Percentiles rank a stretch among this genome's conserved stretches.
phyloP scores from a whole-genome alignment of 2,329 filamentous ascomycete genomes.

The Alternaria viburni region DNA sequence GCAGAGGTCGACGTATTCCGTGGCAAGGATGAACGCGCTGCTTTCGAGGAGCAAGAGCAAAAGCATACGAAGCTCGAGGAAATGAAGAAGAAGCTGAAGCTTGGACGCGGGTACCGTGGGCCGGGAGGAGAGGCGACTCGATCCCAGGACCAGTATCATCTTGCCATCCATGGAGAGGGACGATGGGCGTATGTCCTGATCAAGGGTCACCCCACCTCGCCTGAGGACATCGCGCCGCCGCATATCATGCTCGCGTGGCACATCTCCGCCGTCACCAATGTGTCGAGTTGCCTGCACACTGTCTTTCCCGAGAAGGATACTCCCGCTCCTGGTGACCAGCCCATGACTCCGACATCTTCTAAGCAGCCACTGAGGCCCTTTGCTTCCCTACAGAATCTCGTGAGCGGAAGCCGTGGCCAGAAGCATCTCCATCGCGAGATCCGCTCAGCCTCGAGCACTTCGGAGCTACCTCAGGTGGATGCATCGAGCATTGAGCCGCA shows the following conservation, averaged over 20 bases:
- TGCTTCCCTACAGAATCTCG: conserved; percentile 14
- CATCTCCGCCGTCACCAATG: conserved; percentile 10
- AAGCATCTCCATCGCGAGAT: conserved; percentile 7
- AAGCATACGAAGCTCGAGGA: not conserved
- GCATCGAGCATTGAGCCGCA: not conserved
- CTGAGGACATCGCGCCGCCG: conserved; percentile 1
- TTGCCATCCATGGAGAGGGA: conserved; percentile 15
- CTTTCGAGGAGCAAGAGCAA: not conserved
- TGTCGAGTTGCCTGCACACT: conserved; percentile 16
- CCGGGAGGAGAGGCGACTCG: not conserved
- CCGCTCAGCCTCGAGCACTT: conserved; percentile 5
- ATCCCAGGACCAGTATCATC: not conserved
- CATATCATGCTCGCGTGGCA: conserved; percentile 23
- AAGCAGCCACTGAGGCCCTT: conserved; percentile 7
- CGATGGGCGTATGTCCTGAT: conserved; percentile 25
- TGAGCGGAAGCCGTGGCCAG: not conserved
- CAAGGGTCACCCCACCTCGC: not conserved
- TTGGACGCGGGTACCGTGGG: not conserved
- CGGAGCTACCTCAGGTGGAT: conserved; percentile 2
- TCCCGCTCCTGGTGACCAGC: not conserved
- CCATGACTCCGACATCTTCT: not conserved
- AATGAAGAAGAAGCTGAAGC: not conserved
- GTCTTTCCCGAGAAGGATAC: conserved; percentile 4
- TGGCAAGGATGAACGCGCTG: not conserved
- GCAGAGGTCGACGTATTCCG: conserved; percentile 32